Evolutionary conservation across 78 protist species (phyloP).

Genomic region (Dictyostelium purpureum): DNA sequence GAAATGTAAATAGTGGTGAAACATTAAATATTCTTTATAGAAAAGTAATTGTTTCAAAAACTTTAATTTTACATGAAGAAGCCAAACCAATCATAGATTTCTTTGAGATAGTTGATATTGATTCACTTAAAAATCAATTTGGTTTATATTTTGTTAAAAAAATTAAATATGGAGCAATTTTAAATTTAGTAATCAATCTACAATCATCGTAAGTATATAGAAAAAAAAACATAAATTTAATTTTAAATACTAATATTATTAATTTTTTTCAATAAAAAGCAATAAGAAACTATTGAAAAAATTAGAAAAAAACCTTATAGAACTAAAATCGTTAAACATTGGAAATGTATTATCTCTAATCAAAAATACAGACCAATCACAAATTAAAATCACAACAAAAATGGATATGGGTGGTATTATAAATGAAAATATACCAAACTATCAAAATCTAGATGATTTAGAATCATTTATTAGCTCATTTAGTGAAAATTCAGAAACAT

Average conservation of each 20-base stretch:
- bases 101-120: background rate
- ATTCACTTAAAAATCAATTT: background rate
- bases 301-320: background rate
- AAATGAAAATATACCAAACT: background rate
- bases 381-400: background rate
- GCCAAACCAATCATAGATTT: background rate
- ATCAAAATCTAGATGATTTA: background rate
- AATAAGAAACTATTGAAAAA: background rate
- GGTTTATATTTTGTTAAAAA: background rate
- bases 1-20: too few relatives aligned
- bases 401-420: background rate
- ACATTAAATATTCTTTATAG: background rate
- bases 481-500: background rate
- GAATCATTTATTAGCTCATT: background rate
- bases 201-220: conserved; percentile 1
- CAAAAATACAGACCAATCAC: background rate
- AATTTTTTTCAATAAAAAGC: too few relatives aligned
- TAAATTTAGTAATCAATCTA: background rate
- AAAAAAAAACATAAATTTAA: too few relatives aligned
- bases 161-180: background rate
- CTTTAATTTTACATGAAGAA: background rate
- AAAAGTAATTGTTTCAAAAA: background rate
- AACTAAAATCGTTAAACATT: too few relatives aligned
- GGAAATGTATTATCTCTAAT: background rate
- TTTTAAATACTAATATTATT: too few relatives aligned